Base-by-base conservation (phyloP, 768 basidiomycete species). In the Leccinellum luteum region DNA sequence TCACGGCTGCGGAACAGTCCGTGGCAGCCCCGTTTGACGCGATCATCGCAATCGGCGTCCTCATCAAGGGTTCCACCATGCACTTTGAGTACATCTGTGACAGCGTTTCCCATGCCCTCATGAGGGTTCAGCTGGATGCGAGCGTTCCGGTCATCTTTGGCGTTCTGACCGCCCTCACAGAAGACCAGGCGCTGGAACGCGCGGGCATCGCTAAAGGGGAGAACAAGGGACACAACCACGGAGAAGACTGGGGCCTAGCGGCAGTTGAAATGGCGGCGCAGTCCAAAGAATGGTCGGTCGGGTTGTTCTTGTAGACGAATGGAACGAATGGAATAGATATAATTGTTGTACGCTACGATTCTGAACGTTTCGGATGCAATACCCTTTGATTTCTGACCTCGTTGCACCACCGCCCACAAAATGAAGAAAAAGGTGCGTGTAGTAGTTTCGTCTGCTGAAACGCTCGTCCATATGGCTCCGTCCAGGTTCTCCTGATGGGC, bases 31-130 rank as follows among this genome's bases (percentile, higher is more conserved):
- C 96, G 0, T 98, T 98, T 65, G 89, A 96, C 71, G 97, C 94
- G 14, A 87, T 97, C 62, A 96, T 99, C 71, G 94, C 97, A 53
- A 92, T 98, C 68, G 97, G 97, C 14, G 94, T 96, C 35, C 87
- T 99, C 70, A 97, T 99, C 80, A 99, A 99, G 72, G 96, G 97
- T 52, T 80, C 85, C 1, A 98, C 97, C 17, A 97, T 97, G 94
- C 97, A 99, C 77, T 99, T 98, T 73, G 97, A 99, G 73, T 99
- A 99, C 81, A 99, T 98, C 73, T 91, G 84, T 73, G 94, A 98
- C 66, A 85, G 86, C 59, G 95, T 98, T 58, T 86, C 93, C 43
- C 90, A 98, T 65, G 94, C 87, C 45, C 79, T 99, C 62, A 99
- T 98, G 97, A 84, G 83, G 66, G 85, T 98, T 21, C 94, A 96